phyloP scores from a whole-genome alignment of 2,329 filamentous ascomycete genomes.

The Ceratocystis destructans region DNA sequence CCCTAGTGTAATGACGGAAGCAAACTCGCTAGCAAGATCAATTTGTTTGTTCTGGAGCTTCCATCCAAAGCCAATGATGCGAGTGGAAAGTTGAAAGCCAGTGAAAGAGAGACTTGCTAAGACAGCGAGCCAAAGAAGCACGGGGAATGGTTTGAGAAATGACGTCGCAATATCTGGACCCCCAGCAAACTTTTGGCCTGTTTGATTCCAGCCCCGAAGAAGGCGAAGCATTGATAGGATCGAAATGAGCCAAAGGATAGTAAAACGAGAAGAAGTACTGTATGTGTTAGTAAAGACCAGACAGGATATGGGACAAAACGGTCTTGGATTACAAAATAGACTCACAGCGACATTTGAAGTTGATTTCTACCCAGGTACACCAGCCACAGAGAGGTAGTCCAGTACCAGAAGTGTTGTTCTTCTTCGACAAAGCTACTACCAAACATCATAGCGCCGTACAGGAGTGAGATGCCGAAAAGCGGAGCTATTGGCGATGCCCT shows the following conservation, averaged over 20 bases:
- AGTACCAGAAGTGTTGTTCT: slow-evolving; percentile 99
- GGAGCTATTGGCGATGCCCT: slow-evolving; percentile 23
- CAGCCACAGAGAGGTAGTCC: slow-evolving; percentile 61
- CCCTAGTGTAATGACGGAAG: slow-evolving; percentile 29
- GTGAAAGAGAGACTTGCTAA: slow-evolving; percentile 52
- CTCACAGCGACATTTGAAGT: slow-evolving; percentile 8
- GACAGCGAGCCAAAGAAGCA: slow-evolving; percentile 61
- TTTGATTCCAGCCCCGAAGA: slow-evolving; percentile 81
- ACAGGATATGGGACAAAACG: neutral
- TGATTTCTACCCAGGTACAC: slow-evolving; percentile 37
- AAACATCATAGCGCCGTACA: slow-evolving; percentile 85
- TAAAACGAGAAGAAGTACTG: slow-evolving; percentile 21
- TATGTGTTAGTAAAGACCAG: neutral
- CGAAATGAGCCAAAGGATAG: slow-evolving; percentile 27
- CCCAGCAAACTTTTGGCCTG: slow-evolving; percentile 90
- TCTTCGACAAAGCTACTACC: slow-evolving; percentile 96
- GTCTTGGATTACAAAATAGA: neutral
- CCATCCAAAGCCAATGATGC: neutral
- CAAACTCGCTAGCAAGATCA: slow-evolving; percentile 30
- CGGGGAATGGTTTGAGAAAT: slow-evolving; percentile 50
- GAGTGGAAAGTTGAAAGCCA: slow-evolving; percentile 24
- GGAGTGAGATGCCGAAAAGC: slow-evolving; percentile 38
- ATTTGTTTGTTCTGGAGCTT: slow-evolving; percentile 23
- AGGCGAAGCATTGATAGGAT: slow-evolving; percentile 52
- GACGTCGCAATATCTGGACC: slow-evolving; percentile 69